phyloP scores from a whole-genome alignment of 208 protist genomes.

The Acanthamoeba triangularis region DNA sequence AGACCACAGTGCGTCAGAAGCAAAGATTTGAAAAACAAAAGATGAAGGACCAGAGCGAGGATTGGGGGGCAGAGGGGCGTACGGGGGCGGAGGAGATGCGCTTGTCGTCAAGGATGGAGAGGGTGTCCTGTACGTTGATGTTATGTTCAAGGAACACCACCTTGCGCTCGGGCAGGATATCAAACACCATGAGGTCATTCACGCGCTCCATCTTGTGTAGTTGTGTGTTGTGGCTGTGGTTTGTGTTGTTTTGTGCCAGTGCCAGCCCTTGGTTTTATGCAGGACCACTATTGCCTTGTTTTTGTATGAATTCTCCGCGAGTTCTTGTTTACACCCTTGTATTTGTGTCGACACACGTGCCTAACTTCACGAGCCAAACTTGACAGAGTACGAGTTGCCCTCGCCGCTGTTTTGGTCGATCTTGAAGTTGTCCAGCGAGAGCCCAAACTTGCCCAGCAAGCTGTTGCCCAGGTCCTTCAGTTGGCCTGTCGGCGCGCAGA shows the following conservation, averaged over 20 bases:
- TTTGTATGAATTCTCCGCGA: neutral
- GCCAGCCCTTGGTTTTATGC: neutral
- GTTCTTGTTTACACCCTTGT: neutral
- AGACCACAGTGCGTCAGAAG: neutral
- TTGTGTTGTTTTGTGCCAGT: neutral
- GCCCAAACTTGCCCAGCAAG: conserved; percentile 97
- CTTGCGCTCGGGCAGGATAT: conserved; percentile 59
- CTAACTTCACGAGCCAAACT: conserved; percentile 86
- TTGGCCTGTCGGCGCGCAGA: conserved; percentile 83
- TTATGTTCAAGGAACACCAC: conserved; percentile 71
- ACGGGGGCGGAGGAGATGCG: conserved; percentile 60
- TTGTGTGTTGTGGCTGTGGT: neutral
- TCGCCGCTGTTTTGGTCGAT: conserved; percentile 97
- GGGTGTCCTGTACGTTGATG: conserved; percentile 69
- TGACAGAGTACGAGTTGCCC: conserved; percentile 94
- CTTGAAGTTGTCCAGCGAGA: conserved; percentile 98
- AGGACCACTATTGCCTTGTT: too few species aligned
- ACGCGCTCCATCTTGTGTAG: conserved; percentile 27
- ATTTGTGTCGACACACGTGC: neutral
- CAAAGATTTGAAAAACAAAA: conserved; percentile 27
- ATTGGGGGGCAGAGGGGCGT: neutral
- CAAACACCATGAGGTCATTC: conserved; percentile 70
- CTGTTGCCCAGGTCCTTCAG: conserved; percentile 98
- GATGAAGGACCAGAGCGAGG: too few species aligned
- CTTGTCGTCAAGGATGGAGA: conserved; percentile 46